Evolutionary conservation across 176 grass and related monocot genomes (phyloP).

Genomic region (Bothriochloa decipiens): DNA sequence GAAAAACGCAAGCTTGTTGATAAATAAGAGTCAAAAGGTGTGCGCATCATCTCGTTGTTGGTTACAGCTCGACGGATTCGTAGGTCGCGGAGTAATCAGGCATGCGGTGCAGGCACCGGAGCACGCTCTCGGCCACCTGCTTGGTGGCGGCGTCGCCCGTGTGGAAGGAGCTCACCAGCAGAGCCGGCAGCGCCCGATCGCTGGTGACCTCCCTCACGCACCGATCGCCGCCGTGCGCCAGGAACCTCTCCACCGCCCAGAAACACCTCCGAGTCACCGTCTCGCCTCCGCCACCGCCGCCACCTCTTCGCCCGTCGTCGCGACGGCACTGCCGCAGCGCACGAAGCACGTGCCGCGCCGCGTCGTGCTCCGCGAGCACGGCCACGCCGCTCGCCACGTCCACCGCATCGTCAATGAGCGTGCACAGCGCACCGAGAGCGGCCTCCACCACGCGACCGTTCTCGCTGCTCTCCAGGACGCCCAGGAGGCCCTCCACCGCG

Average conservation of each 20-base stretch:
- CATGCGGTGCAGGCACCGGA: constrained; percentile 69
- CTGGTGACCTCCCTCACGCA: constrained; percentile 55
- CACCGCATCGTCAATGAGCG: constrained; percentile 74
- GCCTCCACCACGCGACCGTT: constrained; percentile 56
- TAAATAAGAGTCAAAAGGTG: not conserved
- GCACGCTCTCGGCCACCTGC: constrained; percentile 78
- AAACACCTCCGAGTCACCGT: constrained; percentile 61
- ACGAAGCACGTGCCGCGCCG: constrained; percentile 53
- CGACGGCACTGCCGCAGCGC: constrained; percentile 65
- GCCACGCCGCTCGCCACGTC: constrained; percentile 68
- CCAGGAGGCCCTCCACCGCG: constrained; percentile 69
- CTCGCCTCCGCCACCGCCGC: not conserved
- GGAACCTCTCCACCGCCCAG: constrained; percentile 80
- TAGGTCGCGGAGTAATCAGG: constrained; percentile 62
- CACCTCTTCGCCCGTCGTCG: not conserved
- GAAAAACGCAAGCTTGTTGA: not conserved
- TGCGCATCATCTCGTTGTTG: not conserved
- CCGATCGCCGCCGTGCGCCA: constrained; percentile 61
- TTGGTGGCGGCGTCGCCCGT: constrained; percentile 69
- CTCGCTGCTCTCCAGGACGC: constrained; percentile 65
- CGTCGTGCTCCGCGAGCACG: constrained; percentile 58
- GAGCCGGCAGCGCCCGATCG: constrained; percentile 61
- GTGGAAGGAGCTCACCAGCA: constrained; percentile 69
- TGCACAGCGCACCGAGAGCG: constrained; percentile 67
- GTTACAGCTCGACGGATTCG: constrained; percentile 52